A percentile compares a stretch with the other conserved stretches of the same genome.
These are phyloP conservation scores for Colletotrichum incanum DNA, from an alignment of 2,329 filamentous ascomycete species.

Conservation along the genomic window DNA sequence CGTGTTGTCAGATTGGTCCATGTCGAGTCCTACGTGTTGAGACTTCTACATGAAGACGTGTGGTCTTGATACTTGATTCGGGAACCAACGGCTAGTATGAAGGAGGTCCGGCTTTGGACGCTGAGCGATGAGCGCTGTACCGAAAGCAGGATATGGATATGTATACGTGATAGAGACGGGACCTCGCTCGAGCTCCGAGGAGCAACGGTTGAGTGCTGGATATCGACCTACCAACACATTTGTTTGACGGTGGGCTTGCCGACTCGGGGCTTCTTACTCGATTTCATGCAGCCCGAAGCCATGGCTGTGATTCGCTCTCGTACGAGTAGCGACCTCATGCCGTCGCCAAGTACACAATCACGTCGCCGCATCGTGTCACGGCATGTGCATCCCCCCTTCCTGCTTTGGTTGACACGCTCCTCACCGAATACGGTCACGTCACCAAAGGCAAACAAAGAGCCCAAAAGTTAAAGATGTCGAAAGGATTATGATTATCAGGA, in stretches of 20 bases:
- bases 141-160: no score
- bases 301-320: neutral
- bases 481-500: constrained; percentile 44
- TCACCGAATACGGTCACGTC: neutral
- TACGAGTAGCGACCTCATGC: neutral
- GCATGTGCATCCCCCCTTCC: neutral
- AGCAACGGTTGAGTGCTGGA: neutral
- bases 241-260: neutral
- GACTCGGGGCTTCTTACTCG: neutral
- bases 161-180: no score
- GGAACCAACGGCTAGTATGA: no score
- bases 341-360: neutral
- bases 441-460: neutral
- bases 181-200: neutral
- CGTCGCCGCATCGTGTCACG: neutral
- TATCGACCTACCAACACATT: neutral
- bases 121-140: neutral
- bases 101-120: neutral
- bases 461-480: constrained; percentile 20
- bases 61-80: no score
- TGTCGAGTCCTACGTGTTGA: no score
- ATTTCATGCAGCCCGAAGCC: no score
- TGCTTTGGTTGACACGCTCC: neutral
- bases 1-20: no score
- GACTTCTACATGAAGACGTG: no score